Evolutionary conservation across 495 filamentous ascomycete species (phyloP).

Genomic region (Penicillium parvum): DNA sequence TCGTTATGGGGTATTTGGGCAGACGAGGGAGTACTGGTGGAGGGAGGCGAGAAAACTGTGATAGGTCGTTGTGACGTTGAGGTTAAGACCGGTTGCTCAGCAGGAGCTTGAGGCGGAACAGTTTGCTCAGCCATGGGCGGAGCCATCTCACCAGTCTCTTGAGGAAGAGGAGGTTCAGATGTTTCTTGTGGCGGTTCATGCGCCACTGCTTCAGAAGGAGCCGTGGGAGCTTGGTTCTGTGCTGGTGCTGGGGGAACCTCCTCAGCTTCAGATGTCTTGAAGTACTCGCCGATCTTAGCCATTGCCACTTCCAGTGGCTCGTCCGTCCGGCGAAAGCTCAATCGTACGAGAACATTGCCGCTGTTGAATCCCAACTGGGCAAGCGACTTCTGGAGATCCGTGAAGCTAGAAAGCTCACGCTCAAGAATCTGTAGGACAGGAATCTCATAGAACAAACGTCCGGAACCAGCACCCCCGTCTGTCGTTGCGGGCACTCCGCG

Average conservation of each 20-base stretch:
- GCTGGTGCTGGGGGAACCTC: slow-evolving; percentile 11
- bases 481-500: slow-evolving; percentile 60
- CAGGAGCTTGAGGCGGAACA: slow-evolving; percentile 13
- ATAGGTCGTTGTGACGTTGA: slow-evolving; percentile 45
- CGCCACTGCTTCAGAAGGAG: slow-evolving; percentile 15
- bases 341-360: slow-evolving; percentile 70
- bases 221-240: slow-evolving; percentile 6
- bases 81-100: slow-evolving; percentile 16
- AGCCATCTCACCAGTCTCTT: slow-evolving; percentile 3
- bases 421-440: slow-evolving; percentile 80
- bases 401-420: slow-evolving; percentile 67
- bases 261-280: slow-evolving; percentile 46
- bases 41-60: slow-evolving; percentile 71
- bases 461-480: slow-evolving; percentile 51
- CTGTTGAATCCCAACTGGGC: slow-evolving; percentile 82
- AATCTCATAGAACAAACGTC: slow-evolving; percentile 79
- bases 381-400: slow-evolving; percentile 80
- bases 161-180: slow-evolving; percentile 2
- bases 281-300: slow-evolving; percentile 69
- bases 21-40: slow-evolving; percentile 67
- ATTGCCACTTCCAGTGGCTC: slow-evolving; percentile 82
- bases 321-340: slow-evolving; percentile 70
- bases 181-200: slow-evolving; percentile 13
- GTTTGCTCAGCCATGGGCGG: slow-evolving; percentile 12
- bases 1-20: slow-evolving; percentile 61